Evolutionary conservation across 2,329 filamentous ascomycete genomes (phyloP), one percentile per base, ranked within the genome.

Genomic region (Cryphonectria radicalis): DNA sequence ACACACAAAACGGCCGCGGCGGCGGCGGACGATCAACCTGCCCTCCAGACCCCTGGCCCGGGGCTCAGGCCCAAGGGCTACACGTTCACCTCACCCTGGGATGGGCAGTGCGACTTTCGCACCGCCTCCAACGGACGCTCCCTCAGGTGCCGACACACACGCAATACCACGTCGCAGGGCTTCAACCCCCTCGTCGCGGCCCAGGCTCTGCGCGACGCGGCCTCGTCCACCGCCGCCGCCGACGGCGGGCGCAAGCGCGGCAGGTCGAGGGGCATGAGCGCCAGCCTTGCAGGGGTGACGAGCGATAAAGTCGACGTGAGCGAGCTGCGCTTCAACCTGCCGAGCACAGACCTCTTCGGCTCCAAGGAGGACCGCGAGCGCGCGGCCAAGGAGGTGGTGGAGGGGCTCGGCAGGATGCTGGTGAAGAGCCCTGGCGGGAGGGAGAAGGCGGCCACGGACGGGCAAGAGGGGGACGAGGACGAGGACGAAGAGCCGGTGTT

Each of bases 251-350:
- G 76, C 25, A 46, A 28, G 40, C 57, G 67, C 14, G 59, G 67
- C 59, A n/a, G 67, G 28, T 42, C 42, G 59, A 59, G 67, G 19
- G 67, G 67, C 25, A 14, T 68, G 67, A 63, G 57, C 28, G 67
- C 67, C 19, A 68, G 67, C 14, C 19, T 67, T 6, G 50, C 53
- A 78, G 7, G 83, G 60, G 65, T 2, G 37, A 63, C 28, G 32
- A 62, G 69, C 8, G 68, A 64, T n/a, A 60, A 63, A 4, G 69
- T 86, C 25, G 72, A 84, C 0, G 88, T 97, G 37, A 97, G 93
- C 79, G 95, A 98, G 80, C 84, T 98, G 72, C 90, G 95, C 25
- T 98, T 97, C 85, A 97, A 97, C 78, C 87, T 97, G 0, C 94
- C 94, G 0, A 88, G 87, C 65, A 79, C 82, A 22, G 84, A 88